A percentile compares a stretch with the other conserved stretches of the same genome.
phyloP scores from a whole-genome alignment of 305 asterid species.

The Rubia peregrina region DNA sequence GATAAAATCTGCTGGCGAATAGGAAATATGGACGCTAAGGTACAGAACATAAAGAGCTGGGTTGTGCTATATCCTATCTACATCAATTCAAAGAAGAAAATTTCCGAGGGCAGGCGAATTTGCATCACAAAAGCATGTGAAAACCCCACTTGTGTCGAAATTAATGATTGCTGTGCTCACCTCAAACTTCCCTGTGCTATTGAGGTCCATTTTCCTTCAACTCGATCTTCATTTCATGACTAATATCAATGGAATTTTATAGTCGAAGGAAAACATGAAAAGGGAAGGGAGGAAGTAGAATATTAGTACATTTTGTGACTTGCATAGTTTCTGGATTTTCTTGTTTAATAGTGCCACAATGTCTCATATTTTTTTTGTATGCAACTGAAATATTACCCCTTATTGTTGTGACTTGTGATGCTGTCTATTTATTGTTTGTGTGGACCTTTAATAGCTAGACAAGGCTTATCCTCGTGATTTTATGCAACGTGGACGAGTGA shows the following conservation, averaged over 20 bases:
- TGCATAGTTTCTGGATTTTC: neutral
- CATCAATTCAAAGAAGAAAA: constrained; percentile 66
- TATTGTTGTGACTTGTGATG: neutral
- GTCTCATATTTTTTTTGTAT: neutral
- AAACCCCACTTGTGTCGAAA: constrained; percentile 63
- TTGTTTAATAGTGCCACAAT: neutral
- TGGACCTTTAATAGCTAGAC: constrained; percentile 38
- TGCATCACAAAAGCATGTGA: constrained; percentile 59
- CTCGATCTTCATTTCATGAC: neutral
- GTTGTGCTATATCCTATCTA: constrained; percentile 57
- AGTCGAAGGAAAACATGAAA: neutral
- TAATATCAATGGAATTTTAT: neutral
- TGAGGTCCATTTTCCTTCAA: constrained; percentile 35
- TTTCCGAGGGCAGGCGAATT: constrained; percentile 78
- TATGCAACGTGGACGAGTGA: constrained; percentile 92
- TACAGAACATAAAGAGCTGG: constrained; percentile 61
- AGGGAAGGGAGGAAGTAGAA: neutral
- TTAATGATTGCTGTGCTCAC: constrained; percentile 58
- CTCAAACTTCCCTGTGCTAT: constrained; percentile 63
- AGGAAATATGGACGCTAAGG: constrained; percentile 46
- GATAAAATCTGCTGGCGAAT: neutral
- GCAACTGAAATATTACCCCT: neutral
- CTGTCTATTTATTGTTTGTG: neutral
- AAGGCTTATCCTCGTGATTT: constrained; percentile 96
- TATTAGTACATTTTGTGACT: neutral